A percentile compares a stretch with the other conserved stretches of the same genome.
Conservation (phyloP, 2,329 filamentous ascomycete species). For the Chaetomiaceae sp. region DNA sequence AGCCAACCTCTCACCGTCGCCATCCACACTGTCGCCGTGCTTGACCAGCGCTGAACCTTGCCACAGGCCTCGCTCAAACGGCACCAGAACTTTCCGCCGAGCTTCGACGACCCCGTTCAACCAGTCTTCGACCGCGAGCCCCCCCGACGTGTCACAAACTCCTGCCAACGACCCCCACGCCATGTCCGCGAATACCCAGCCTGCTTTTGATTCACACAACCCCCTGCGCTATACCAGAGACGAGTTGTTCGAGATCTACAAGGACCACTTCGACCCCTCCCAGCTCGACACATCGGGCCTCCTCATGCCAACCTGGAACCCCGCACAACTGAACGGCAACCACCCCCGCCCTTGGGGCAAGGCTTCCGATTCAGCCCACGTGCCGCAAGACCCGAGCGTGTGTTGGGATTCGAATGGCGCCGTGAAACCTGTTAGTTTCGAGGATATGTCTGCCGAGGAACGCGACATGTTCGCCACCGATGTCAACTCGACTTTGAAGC, state of each 20-base stretch:
- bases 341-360: slow-evolving; percentile 69
- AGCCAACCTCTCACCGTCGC: too few species aligned
- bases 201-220: slow-evolving; percentile 34
- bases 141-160: slow-evolving; percentile 21
- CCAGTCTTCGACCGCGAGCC: slow-evolving; percentile 23
- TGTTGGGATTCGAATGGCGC: slow-evolving; percentile 80
- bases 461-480: slow-evolving; percentile 72
- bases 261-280: slow-evolving; percentile 40
- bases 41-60: slow-evolving; percentile 10
- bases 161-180: slow-evolving; percentile 17
- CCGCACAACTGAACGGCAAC: slow-evolving; percentile 63
- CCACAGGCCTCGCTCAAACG: slow-evolving; percentile 55
- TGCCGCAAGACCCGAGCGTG: slow-evolving; percentile 76
- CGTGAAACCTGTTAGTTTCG: slow-evolving; percentile 65
- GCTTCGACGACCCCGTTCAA: slow-evolving; percentile 53
- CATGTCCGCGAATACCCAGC: slow-evolving; percentile 19
- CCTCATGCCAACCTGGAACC: slow-evolving; percentile 75
- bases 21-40: background rate
- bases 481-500: slow-evolving; percentile 91
- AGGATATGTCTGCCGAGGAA: slow-evolving; percentile 62
- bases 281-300: slow-evolving; percentile 60
- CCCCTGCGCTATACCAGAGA: slow-evolving; percentile 71
- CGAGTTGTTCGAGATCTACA: slow-evolving; percentile 71
- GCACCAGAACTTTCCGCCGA: slow-evolving; percentile 60
- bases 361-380: slow-evolving; percentile 61